phyloP scores from a whole-genome alignment of 148 eudicot genomes.

The Heliosperma pusillum region DNA sequence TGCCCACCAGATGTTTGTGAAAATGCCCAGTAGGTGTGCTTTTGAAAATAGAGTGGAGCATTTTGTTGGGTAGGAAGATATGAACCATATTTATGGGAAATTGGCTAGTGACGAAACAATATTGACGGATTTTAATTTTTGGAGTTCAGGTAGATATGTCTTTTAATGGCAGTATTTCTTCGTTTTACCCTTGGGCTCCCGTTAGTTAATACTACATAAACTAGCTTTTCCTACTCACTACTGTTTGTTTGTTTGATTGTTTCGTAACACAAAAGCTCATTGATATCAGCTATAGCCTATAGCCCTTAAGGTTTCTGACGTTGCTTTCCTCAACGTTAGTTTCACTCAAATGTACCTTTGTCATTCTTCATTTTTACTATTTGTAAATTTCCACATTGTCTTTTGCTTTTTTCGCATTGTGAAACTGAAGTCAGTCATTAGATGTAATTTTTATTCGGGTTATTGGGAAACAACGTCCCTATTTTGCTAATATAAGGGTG shows the following conservation, averaged over 20 bases:
- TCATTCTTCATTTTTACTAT: neutral
- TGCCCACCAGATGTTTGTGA: conserved; percentile 22
- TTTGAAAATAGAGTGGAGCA: neutral
- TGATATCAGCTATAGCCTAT: neutral
- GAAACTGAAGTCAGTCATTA: neutral
- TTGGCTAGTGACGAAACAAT: neutral
- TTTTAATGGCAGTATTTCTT: neutral
- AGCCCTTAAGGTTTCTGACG: neutral
- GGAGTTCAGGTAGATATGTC: too few relatives aligned
- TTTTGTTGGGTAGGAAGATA: neutral
- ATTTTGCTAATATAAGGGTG: too few relatives aligned
- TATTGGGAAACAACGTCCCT: too few relatives aligned
- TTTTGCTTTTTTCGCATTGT: neutral
- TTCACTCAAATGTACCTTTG: neutral
- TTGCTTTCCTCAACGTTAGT: neutral
- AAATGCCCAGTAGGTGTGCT: conserved; percentile 12
- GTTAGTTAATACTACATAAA: neutral
- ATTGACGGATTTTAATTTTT: neutral
- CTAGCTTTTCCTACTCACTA: neutral
- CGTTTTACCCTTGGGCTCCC: neutral
- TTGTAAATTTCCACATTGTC: neutral
- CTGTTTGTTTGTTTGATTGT: neutral
- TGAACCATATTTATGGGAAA: neutral
- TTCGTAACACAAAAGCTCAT: neutral
- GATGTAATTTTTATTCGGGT: too few relatives aligned